Evolutionary conservation across 1,284 basidiomycete species (phyloP), one percentile per base, ranked within the genome.

Genomic region (Apiotrichum domesticum): DNA sequence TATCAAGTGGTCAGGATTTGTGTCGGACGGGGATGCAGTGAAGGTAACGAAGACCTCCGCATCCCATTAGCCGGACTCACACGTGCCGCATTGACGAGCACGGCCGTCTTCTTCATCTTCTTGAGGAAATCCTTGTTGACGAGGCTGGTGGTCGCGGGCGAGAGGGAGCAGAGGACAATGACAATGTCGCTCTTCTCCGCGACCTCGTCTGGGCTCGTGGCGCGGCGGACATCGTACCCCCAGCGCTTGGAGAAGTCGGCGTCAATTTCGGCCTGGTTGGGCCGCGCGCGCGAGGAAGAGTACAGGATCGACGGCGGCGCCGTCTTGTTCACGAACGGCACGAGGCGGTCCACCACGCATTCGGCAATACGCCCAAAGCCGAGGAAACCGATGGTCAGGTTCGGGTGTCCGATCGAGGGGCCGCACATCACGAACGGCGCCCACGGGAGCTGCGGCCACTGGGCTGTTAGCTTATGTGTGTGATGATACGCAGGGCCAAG

Each of bases 351-450:
- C 45, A 92, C 81, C 0, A 86, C 87, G 4, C 86, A 85, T 65
- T 91, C 88, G 0, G 90, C 84, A 64, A 95, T 96, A 46, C 93
- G 85, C 5, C 94, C 95, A 67, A 97, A 97, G 7, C 95, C 94
- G 35, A 97, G 79, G 78, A 98, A 95, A 0, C 92, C 93, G 3
- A 87, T 83, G 2, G 86, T 93, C 57, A 74, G 66, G 67, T 65
- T 64, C 7, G 74, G 66, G 34, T 81, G 80, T 9, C 82, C 79
- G 43, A 80, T 72, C 1, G 76, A 66, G 1, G 81, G 74, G 7
- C 73, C 74, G 48, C 72, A 76, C 51, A 77, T 70, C 49, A 74
- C 66, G 57, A 74, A 91, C 0, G 93, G 94, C 1, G 85, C 80
- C 90, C 92, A 97, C 4, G 82, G 82, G 55, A 82, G 82, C 46